phyloP scores from a whole-genome alignment of 768 basidiomycete species.

The Boletus eberwhitei region DNA sequence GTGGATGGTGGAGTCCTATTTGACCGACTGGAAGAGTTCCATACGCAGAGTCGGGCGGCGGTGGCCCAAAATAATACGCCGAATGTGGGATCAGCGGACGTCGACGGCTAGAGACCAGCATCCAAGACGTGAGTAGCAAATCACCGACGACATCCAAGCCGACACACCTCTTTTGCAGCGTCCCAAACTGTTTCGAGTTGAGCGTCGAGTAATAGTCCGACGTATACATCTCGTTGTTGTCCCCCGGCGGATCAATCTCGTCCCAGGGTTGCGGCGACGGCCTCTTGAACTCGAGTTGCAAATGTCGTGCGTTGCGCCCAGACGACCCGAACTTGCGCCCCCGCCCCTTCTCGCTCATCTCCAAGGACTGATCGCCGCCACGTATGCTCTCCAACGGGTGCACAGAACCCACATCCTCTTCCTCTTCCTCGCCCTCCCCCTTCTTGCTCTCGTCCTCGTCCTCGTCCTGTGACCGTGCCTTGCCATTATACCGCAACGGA shows the following conservation, averaged over 20 bases:
- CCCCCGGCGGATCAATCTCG: slow-evolving; percentile 45
- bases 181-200: slow-evolving; percentile 41
- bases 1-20: slow-evolving; percentile 85
- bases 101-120: slow-evolving; percentile 21
- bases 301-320: slow-evolving; percentile 38
- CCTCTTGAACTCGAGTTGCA: slow-evolving; percentile 48
- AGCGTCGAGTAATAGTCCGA: slow-evolving; percentile 43
- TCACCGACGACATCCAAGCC: neutral
- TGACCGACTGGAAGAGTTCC: slow-evolving; percentile 79
- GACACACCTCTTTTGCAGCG: slow-evolving; percentile 45
- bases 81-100: slow-evolving; percentile 69
- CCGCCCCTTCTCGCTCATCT: slow-evolving; percentile 27
- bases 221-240: slow-evolving; percentile 31
- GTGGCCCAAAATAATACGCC: slow-evolving; percentile 82
- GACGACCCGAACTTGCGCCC: slow-evolving; percentile 19
- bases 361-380: slow-evolving; percentile 6
- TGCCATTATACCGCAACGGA: slow-evolving; percentile 16
- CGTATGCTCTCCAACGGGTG: slow-evolving; percentile 11
- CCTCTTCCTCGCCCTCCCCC: neutral
- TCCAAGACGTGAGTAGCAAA: neutral
- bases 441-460: neutral
- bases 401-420: slow-evolving; percentile 14
- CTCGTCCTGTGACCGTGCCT: slow-evolving; percentile 7
- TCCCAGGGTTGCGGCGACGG: slow-evolving; percentile 71
- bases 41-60: slow-evolving; percentile 71